Evolutionary conservation across 2,329 filamentous ascomycete genomes (phyloP).

Genomic region (Elsinoe arachidis): DNA sequence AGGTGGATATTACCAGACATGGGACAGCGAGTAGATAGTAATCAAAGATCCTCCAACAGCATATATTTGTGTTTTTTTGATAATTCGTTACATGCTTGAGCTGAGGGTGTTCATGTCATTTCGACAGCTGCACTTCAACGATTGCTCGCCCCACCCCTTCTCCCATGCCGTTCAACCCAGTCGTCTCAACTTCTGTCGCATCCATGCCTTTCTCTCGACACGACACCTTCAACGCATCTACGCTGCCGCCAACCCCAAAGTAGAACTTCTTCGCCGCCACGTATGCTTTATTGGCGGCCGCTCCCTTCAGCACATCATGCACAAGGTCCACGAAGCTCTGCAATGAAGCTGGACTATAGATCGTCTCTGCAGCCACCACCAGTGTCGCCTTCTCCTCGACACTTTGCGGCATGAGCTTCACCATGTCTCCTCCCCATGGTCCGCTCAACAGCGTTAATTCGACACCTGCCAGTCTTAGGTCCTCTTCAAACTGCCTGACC

Average conservation of each 20-base stretch:
- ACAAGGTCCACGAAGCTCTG: constrained; percentile 60
- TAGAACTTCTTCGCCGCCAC: constrained; percentile 73
- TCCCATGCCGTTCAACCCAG: constrained; percentile 34
- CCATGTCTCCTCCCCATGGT: constrained; percentile 58
- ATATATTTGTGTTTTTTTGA: too few relatives aligned
- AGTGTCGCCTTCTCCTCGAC: constrained; percentile 37
- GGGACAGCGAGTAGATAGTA: neutral
- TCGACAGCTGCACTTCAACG: constrained; percentile 34
- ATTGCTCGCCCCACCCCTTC: constrained; percentile 39
- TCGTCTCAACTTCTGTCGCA: constrained; percentile 41
- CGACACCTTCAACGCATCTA: constrained; percentile 59
- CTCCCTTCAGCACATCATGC: constrained; percentile 46
- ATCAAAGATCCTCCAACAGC: neutral
- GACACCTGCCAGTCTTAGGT: constrained; percentile 45
- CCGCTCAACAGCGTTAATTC: constrained; percentile 62
- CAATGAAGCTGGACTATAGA: constrained; percentile 68
- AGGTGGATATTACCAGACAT: neutral
- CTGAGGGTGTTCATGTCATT: too few relatives aligned
- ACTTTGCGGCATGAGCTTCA: constrained; percentile 44
- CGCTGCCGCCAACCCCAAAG: constrained; percentile 74
- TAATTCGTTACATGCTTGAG: too few relatives aligned
- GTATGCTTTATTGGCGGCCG: constrained; percentile 51
- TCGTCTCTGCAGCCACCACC: constrained; percentile 70
- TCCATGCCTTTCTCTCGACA: constrained; percentile 36
- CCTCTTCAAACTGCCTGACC: constrained; percentile 48